A percentile compares a stretch with the other conserved stretches of the same genome.
Conservation (phyloP, 805 yeast species). For the Suhomyces canberraensis region DNA sequence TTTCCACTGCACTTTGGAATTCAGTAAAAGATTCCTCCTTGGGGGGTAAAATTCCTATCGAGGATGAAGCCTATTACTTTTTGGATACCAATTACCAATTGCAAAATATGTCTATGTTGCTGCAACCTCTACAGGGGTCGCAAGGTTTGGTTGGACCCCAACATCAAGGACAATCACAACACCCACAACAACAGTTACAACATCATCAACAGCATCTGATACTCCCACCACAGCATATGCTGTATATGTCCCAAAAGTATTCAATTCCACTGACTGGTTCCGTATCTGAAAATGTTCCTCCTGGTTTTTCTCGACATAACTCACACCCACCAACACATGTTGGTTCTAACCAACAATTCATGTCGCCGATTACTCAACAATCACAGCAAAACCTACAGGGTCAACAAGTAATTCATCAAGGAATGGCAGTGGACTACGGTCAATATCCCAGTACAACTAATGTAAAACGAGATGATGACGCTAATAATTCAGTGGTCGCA, state of each 20-base stretch:
- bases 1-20: slow-evolving; percentile 48
- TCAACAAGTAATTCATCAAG: not conserved
- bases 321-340: slow-evolving; percentile 12
- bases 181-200: slow-evolving; percentile 8
- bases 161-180: slow-evolving; percentile 2
- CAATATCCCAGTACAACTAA: not conserved
- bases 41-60: slow-evolving; percentile 53
- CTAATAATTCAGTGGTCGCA: not conserved
- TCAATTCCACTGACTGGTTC: not conserved
- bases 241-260: slow-evolving; percentile 6
- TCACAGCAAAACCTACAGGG: not conserved
- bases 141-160: slow-evolving; percentile 1
- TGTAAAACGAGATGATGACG: slow-evolving; percentile 14
- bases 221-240: slow-evolving; percentile 3
- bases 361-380: slow-evolving; percentile 6
- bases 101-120: slow-evolving; percentile 35
- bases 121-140: slow-evolving; percentile 8
- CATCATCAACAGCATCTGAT: slow-evolving; percentile 8
- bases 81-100: slow-evolving; percentile 44
- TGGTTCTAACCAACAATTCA: slow-evolving; percentile 8
- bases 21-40: slow-evolving; percentile 57
- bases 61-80: slow-evolving; percentile 49
- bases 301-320: slow-evolving; percentile 7
- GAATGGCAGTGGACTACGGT: not conserved
- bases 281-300: not conserved